Conservation (phyloP, 1,284 basidiomycete species). For the Fomitiporia mediterranea region DNA sequence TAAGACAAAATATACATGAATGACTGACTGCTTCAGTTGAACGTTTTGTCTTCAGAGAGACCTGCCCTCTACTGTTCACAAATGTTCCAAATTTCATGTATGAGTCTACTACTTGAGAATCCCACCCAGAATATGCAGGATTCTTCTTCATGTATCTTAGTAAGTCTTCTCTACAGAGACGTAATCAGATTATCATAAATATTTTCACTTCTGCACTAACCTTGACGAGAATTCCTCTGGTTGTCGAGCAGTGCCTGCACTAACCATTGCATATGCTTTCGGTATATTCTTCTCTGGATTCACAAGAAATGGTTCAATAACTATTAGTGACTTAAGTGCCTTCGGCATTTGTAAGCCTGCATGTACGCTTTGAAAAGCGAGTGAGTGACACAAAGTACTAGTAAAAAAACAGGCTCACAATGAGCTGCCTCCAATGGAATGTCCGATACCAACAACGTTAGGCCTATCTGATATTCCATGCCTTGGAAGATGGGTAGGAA, state of each 20-base stretch:
- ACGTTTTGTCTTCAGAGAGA: neutral
- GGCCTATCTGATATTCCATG: neutral
- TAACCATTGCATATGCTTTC: neutral
- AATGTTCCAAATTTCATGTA: neutral
- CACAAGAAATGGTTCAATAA: constrained; percentile 2
- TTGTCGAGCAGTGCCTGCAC: neutral
- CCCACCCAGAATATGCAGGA: neutral
- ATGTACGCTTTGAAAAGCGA: neutral
- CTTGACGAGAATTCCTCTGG: neutral
- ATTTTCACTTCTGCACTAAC: neutral
- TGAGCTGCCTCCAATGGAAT: neutral
- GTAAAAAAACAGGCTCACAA: neutral
- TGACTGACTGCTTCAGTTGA: neutral
- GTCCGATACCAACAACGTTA: neutral
- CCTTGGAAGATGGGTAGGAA: neutral
- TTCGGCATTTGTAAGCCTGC: neutral
- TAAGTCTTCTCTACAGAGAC: neutral
- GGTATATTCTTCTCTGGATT: constrained; percentile 1
- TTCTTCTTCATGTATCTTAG: constrained; percentile 1
- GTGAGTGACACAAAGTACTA: neutral
- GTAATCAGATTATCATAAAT: neutral
- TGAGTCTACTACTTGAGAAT: neutral
- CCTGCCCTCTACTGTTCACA: neutral
- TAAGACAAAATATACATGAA: neutral
- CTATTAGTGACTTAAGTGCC: neutral